phyloP scores from a whole-genome alignment of 2,329 filamentous ascomycete genomes.

The Diplocarpon rosae region DNA sequence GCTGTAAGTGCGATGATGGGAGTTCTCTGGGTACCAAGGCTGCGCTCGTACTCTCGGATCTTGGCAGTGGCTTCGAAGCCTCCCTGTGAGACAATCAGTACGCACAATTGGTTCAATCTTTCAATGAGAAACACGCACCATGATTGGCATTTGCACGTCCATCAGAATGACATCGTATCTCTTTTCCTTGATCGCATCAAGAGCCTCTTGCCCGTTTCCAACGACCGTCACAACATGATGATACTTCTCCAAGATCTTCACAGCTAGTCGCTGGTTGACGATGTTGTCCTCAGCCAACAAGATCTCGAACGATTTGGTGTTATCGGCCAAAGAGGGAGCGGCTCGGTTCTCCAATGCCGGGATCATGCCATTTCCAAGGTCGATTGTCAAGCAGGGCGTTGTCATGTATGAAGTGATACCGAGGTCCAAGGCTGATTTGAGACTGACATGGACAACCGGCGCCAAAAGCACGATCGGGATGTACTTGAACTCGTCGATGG shows the following conservation, averaged over 20 bases:
- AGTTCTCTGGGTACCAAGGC: constrained; percentile 67
- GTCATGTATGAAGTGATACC: constrained; percentile 99
- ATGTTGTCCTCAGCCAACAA: constrained; percentile 93
- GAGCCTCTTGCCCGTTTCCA: constrained; percentile 85
- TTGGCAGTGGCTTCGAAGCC: constrained; percentile 95
- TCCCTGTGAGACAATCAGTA: constrained; percentile 44
- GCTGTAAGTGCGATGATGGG: constrained; percentile 95
- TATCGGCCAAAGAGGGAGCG: constrained; percentile 82
- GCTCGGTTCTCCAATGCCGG: constrained; percentile 89
- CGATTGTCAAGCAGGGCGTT: constrained; percentile 85
- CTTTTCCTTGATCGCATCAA: constrained; percentile 83
- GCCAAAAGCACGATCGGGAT: constrained; percentile 90
- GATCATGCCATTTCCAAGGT: constrained; percentile 91
- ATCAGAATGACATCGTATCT: constrained; percentile 95
- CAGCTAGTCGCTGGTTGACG: constrained; percentile 90
- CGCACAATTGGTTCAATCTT: constrained; percentile 20
- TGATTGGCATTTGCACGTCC: constrained; percentile 99
- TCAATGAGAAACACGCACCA: constrained; percentile 50
- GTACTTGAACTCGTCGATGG: constrained; percentile 93
- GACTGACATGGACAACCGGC: constrained; percentile 76
- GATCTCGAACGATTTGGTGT: constrained; percentile 92
- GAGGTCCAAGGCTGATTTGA: constrained; percentile 88
- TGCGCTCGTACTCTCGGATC: constrained; percentile 89
- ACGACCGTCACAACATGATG: constrained; percentile 88
- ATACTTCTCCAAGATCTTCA: constrained; percentile 96